Percentiles rank a stretch among this genome's conserved stretches.
phyloP scores from a whole-genome alignment of 2,329 filamentous ascomycete species.

The Colletotrichum australisinense region DNA sequence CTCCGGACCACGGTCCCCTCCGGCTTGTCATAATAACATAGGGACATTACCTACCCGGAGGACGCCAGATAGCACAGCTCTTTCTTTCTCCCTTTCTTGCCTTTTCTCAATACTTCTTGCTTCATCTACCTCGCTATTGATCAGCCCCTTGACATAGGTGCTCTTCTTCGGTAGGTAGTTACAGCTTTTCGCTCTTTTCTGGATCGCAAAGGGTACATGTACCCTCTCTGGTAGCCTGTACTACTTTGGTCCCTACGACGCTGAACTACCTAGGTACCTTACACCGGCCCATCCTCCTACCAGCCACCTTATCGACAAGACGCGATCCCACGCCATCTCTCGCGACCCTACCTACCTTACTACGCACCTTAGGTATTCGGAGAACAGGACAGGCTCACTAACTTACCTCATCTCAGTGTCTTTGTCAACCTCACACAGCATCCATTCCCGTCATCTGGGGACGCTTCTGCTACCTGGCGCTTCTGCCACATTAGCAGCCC shows the following conservation, averaged over 20 bases:
- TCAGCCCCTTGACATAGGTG: neutral
- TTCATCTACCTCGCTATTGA: neutral
- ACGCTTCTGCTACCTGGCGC: neutral
- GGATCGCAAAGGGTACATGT: neutral
- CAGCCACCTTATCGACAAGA: neutral
- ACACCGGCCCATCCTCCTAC: neutral
- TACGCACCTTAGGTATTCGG: too few relatives aligned
- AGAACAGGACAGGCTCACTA: neutral
- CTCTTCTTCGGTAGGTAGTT: neutral
- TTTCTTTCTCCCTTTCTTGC: neutral
- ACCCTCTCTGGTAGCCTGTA: neutral
- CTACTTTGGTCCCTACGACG: neutral
- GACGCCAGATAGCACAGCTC: neutral
- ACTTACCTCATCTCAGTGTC: neutral
- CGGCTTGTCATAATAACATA: neutral
- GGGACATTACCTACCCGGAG: neutral
- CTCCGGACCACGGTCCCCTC: neutral
- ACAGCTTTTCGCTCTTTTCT: neutral
- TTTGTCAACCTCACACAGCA: neutral
- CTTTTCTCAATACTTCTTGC: neutral
- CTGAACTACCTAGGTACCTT: neutral
- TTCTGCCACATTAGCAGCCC: neutral
- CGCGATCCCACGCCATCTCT: neutral
- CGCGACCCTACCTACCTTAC: too few relatives aligned
- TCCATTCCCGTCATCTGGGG: neutral